phyloP scores from a whole-genome alignment of 1,139 yeast genomes.

The Suhomyces terraborum region DNA sequence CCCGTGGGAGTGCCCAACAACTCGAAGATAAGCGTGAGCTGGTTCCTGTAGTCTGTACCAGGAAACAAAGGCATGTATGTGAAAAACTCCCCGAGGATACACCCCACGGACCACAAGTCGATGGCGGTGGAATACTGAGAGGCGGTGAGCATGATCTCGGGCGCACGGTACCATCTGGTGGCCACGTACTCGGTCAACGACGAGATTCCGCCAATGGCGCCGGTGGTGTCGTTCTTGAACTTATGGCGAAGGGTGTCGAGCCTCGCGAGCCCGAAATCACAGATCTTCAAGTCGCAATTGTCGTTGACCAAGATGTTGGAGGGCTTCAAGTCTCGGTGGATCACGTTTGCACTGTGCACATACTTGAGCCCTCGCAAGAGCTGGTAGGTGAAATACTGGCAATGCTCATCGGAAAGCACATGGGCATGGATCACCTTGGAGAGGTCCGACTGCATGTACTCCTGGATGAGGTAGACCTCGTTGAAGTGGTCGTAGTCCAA shows the following conservation, averaged over 20 bases:
- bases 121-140: conserved; percentile 72
- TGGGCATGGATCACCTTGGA: conserved; percentile 59
- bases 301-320: conserved; percentile 90
- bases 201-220: conserved; percentile 27
- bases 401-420: conserved; percentile 60
- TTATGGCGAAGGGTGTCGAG: conserved; percentile 26
- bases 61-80: conserved; percentile 71
- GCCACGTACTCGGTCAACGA: conserved; percentile 74
- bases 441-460: conserved; percentile 70
- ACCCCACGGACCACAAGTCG: conserved; percentile 80
- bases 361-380: conserved; percentile 90
- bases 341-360: conserved; percentile 96
- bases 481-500: conserved; percentile 43
- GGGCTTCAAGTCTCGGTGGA: conserved; percentile 93
- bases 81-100: conserved; percentile 69
- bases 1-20: conserved; percentile 65
- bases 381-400: conserved; percentile 78
- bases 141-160: conserved; percentile 72
- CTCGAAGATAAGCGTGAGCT: conserved; percentile 60
- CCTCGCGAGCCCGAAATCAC: conserved; percentile 81
- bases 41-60: conserved; percentile 74
- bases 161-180: conserved; percentile 80
- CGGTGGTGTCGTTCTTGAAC: conserved; percentile 37
- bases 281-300: conserved; percentile 92
- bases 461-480: conserved; percentile 72